A percentile compares a stretch with the other conserved stretches of the same genome.
These are phyloP conservation scores for Vicia sativa DNA, from an alignment of 306 rosid species.

Conservation along the genomic window DNA sequence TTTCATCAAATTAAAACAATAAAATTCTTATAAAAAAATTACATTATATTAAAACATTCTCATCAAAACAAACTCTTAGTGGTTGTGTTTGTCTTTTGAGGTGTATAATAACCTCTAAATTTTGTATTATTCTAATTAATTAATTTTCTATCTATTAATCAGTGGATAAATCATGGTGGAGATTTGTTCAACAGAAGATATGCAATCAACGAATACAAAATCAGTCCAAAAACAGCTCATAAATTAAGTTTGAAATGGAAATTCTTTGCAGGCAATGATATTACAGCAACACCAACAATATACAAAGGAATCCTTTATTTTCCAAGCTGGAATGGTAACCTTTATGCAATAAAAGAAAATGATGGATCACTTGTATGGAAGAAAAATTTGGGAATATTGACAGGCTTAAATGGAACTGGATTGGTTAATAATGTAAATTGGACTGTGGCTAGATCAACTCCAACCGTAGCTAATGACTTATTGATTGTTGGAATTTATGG, in stretches of 20 bases:
- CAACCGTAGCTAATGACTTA: constrained; percentile 46
- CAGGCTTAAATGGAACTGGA: constrained; percentile 52
- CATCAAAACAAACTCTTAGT: no score
- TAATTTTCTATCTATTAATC: background rate
- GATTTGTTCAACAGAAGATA: constrained; percentile 67
- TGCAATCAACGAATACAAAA: constrained; percentile 54
- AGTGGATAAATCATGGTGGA: constrained; percentile 69
- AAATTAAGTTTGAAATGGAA: constrained; percentile 56
- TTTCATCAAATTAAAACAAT: no score
- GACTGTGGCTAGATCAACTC: constrained; percentile 57
- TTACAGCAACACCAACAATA: constrained; percentile 65
- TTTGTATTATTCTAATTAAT: background rate
- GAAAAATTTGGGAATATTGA: constrained; percentile 41
- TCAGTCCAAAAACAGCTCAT: constrained; percentile 45
- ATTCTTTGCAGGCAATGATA: constrained; percentile 59
- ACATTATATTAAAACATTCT: no score
- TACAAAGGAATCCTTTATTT: constrained; percentile 52
- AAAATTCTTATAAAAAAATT: no score
- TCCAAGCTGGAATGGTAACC: constrained; percentile 74
- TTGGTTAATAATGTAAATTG: constrained; percentile 41
- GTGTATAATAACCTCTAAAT: background rate
- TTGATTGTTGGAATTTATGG: constrained; percentile 48
- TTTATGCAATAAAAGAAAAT: constrained; percentile 51
- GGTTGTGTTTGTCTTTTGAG: background rate
- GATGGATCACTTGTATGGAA: constrained; percentile 44